phyloP scores from a whole-genome alignment of 768 basidiomycete species.

The Suillus americanus region DNA sequence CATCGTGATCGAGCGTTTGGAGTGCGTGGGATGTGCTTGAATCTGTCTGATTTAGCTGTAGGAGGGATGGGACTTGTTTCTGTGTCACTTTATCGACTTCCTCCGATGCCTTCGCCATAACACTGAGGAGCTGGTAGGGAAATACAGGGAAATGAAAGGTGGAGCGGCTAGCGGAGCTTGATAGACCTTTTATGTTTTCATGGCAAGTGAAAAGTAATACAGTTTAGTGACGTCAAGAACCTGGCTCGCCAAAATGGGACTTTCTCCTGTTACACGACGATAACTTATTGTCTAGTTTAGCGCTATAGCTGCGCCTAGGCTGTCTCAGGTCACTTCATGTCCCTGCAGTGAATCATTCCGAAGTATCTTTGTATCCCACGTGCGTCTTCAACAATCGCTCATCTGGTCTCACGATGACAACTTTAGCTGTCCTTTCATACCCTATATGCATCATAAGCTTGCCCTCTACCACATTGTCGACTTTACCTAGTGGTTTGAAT shows the following conservation, averaged over 20 bases:
- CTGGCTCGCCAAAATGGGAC: background rate
- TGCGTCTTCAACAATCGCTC: conserved; percentile 10
- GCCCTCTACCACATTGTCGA: background rate
- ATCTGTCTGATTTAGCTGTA: background rate
- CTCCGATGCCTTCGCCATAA: conserved; percentile 16
- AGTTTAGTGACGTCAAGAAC: background rate
- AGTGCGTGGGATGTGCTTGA: background rate
- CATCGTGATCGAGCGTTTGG: conserved; percentile 12
- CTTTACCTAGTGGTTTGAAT: background rate
- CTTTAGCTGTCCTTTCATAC: background rate
- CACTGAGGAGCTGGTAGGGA: background rate
- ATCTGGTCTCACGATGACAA: conserved; percentile 20
- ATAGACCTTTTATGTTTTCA: background rate
- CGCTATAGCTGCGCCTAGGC: background rate
- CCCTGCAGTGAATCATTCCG: background rate
- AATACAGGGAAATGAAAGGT: background rate
- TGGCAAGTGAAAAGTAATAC: background rate
- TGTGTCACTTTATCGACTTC: background rate
- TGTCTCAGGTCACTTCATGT: no score
- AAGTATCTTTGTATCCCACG: conserved; percentile 11
- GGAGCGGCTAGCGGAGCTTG: background rate
- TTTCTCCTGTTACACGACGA: background rate
- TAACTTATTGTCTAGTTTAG: background rate
- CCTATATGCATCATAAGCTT: background rate
- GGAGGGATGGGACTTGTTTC: background rate